A percentile compares a stretch with the other conserved stretches of the same genome.
Evolutionary conservation across 2,329 filamentous ascomycete species (phyloP).

Genomic region (Onygenales sp.): DNA sequence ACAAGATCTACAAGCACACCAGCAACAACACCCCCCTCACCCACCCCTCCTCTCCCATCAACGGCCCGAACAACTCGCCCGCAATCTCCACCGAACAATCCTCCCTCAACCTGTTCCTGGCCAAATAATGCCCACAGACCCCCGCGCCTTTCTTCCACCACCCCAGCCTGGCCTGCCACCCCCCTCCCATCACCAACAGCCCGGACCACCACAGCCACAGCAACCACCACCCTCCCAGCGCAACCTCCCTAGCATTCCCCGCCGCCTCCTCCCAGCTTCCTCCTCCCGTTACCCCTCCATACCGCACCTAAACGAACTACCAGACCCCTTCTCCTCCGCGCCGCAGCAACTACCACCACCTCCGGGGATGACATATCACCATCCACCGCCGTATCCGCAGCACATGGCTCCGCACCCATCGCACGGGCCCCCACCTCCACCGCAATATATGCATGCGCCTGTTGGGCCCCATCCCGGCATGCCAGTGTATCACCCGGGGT

Average conservation of each 20-base stretch:
- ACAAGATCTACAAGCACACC: conserved; percentile 1
- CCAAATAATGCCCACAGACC: conserved; percentile 18
- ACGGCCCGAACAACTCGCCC: conserved; percentile 30
- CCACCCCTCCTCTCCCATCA: conserved; percentile 37
- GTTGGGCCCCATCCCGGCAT: neutral
- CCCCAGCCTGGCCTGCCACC: conserved; percentile 17
- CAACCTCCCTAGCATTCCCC: conserved; percentile 9
- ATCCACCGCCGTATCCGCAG: conserved; percentile 19
- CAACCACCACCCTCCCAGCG: neutral
- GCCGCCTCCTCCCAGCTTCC: conserved; percentile 26
- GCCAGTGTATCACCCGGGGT: neutral
- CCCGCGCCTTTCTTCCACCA: conserved; percentile 22
- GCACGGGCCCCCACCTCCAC: neutral
- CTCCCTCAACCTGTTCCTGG: conserved; percentile 19
- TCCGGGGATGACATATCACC: conserved; percentile 28
- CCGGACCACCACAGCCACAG: neutral
- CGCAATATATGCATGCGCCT: neutral
- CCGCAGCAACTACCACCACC: conserved; percentile 32
- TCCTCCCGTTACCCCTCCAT: conserved; percentile 8
- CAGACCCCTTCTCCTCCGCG: conserved; percentile 25
- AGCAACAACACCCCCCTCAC: conserved; percentile 11
- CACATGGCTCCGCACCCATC: conserved; percentile 16
- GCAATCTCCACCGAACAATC: conserved; percentile 18
- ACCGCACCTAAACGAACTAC: conserved; percentile 23
- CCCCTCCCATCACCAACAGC: conserved; percentile 18